phyloP scores from a whole-genome alignment of 1,139 yeast genomes.

The Komagataea norvegica region DNA sequence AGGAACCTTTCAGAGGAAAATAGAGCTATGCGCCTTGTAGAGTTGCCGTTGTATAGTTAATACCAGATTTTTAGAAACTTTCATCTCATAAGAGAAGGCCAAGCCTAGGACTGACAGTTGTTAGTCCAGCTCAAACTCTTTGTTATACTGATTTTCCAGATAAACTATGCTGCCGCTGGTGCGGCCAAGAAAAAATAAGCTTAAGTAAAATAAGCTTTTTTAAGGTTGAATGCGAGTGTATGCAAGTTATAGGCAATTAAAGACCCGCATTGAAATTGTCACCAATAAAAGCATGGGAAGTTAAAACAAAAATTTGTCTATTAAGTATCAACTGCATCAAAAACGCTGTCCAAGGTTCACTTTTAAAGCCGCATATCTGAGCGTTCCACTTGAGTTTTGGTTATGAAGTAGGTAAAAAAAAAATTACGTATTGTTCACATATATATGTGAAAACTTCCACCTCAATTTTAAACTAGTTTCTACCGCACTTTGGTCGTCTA shows the following conservation, averaged over 20 bases:
- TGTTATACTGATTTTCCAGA: slow-evolving; percentile 3
- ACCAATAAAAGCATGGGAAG: background rate
- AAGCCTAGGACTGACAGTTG: too few relatives aligned
- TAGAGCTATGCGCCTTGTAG: too few relatives aligned
- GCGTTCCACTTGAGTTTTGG: too few relatives aligned
- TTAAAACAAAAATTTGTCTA: background rate
- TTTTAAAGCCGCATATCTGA: too few relatives aligned
- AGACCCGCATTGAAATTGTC: background rate
- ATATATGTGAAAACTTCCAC: slow-evolving; percentile 4
- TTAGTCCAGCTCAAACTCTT: too few relatives aligned
- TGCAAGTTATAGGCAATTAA: too few relatives aligned
- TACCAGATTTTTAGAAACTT: too few relatives aligned
- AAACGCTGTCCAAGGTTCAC: slow-evolving; percentile 1
- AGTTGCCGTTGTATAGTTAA: too few relatives aligned
- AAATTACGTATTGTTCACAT: background rate
- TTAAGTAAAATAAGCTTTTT: too few relatives aligned
- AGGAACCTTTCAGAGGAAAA: background rate
- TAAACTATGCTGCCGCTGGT: background rate
- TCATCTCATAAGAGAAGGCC: too few relatives aligned
- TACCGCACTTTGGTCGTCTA: background rate
- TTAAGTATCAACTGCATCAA: background rate
- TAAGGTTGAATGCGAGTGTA: background rate
- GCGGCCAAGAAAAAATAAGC: background rate
- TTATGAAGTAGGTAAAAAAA: background rate
- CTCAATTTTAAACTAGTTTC: background rate